Evolutionary conservation across 192 early-diverging fungal species (phyloP).

Genomic region (Rhizophagus clarus): DNA sequence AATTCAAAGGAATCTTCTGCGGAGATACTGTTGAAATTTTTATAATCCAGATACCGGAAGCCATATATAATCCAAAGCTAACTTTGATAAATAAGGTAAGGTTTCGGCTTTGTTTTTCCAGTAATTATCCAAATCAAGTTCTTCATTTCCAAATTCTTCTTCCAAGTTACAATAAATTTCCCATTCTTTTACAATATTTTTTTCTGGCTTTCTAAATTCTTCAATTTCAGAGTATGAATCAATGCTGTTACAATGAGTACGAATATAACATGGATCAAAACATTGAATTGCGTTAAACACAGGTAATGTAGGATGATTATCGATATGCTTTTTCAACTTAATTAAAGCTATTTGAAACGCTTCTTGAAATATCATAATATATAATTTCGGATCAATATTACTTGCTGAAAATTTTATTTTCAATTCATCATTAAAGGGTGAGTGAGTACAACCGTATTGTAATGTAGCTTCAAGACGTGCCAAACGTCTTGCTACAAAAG

Average conservation of each 20-base stretch:
- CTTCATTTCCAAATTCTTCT: neutral
- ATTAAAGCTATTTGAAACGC: neutral
- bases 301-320: neutral
- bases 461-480: neutral
- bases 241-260: neutral
- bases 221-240: neutral
- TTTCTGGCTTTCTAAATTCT: neutral
- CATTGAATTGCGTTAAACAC: neutral
- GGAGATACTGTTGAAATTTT: too few relatives aligned
- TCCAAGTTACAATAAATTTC: neutral
- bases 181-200: neutral
- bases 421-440: neutral
- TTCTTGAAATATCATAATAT: neutral
- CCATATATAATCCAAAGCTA: slow-evolving; percentile 18
- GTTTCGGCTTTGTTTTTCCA: neutral
- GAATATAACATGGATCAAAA: neutral
- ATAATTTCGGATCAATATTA: neutral
- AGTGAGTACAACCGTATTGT: neutral
- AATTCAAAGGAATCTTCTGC: too few relatives aligned
- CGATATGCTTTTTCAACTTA: neutral
- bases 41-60: slow-evolving; percentile 1
- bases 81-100: neutral
- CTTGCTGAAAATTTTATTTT: neutral
- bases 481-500: neutral
- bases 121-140: neutral